Evolutionary conservation across 352 stramenopile species (phyloP), one percentile per base, ranked within the genome.

Genomic region (Aphanomyces stellatus): DNA sequence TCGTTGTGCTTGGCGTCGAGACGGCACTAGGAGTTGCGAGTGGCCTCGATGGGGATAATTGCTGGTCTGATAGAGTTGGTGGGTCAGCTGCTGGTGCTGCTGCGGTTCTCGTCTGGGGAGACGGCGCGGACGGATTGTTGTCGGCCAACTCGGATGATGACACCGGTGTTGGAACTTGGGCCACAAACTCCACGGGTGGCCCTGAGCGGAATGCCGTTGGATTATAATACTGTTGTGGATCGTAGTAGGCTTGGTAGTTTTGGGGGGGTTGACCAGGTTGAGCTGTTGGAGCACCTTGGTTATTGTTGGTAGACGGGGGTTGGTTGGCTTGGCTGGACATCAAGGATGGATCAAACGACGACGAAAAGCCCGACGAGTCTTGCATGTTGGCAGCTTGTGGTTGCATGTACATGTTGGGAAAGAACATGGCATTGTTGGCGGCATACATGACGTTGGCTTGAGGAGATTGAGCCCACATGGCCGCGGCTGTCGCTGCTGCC

Each of bases 341-440:
- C 37, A 46, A 19, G 11, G 11, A 19, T 11, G 37, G 37, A 46
- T 46, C 37, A 46, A n/a, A 46, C 37, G 37, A 46, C n/a, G 37
- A 46, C 13, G 13, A 46, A 19, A 46, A 11, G 13, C 11, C 11
- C 13, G 37, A 0, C 1, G n/a, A 19, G 11, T n/a, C n/a, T 46
- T 46, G 37, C 37, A 46, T 46, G n/a, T 46, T 46, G n/a, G 13
- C n/a, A 27, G 42, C 42, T 27, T 51, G 42, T 51, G 8, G 42
- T 51, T 51, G 51, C n/a, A n/a, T n/a, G n/a, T 60, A 60, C 51
- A 60, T 60, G 51, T 43, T 60, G 51, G n/a, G n/a, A n/a, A 43
- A 60, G 31, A 30, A 60, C 51, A 60, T 60, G 28, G 49, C 24
- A 28, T 57, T 24, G 51, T 10, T 43, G 31, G 51, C 51, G 4